Base-by-base conservation (phyloP, 2,329 filamentous ascomycete species). In the Orbilia ellipsospora region DNA sequence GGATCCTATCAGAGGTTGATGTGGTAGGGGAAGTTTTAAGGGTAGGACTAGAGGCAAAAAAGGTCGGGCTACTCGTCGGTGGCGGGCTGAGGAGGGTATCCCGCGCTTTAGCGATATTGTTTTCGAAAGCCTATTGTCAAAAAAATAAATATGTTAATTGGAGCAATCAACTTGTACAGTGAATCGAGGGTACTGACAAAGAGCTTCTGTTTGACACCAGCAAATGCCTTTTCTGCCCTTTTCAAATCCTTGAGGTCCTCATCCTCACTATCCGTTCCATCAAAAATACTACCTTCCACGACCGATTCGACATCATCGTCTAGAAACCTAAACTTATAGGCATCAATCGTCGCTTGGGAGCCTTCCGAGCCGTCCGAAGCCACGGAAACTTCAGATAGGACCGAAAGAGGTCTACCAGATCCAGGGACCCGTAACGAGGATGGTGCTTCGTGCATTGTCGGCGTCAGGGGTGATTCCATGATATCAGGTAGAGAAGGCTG, bases 121-220 rank as follows among this genome's bases (percentile, higher is more conserved):
- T 70, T 16, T 77, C 73, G 50, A 77, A 77, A n/a, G 73, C 73
- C 73, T 76, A 20, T 69, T 56, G 44, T 36, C 31, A 1, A 44
- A 36, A 1, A 44, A 23, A n/a, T n/a, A 13, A 28, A 48, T n/a
- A 54, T 70, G 64, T 69, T 48, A 40, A 44, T 48, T 18, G 23
- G 4, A 56, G 26, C 23, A n/a, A 18, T 7, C 52, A 3, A 48
- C 7, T 18, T 0, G n/a, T 10, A 12, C 12, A 2, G n/a, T n/a
- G 8, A 44, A 31, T 40, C 26, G 10, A 31, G 23, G 31, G 13
- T 26, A 42, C 65, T 50, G 45, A 77, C 73, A 48, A 64, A 66
- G n/a, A 77, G 66, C 45, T 72, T 77, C 62, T 77, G 65, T 42
- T 72, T 77, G n/a, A 77, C 73, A n/a, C 73, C 73, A 45, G 73